These are phyloP conservation scores for Iberis amara DNA, from an alignment of 441 rosid genomes.

Conservation along the genomic window DNA sequence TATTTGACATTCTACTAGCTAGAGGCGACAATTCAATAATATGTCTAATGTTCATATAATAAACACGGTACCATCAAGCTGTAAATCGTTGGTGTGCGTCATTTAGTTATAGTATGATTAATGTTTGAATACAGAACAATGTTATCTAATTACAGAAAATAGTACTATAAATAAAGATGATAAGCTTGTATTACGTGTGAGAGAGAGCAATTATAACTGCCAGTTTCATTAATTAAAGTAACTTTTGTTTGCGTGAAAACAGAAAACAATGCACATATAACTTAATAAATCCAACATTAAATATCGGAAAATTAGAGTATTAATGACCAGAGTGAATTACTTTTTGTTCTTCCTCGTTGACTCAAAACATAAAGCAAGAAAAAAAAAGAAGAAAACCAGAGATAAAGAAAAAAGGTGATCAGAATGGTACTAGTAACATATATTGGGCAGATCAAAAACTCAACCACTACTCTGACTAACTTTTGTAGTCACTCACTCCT, in stretches of 20 bases:
- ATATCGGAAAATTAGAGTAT: slow-evolving; percentile 19
- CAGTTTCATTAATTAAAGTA: slow-evolving; percentile 27
- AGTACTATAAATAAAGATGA: background rate
- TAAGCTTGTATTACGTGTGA: slow-evolving; percentile 22
- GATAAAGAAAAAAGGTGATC: slow-evolving; percentile 37
- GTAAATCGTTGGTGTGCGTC: no score
- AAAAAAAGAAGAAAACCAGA: background rate
- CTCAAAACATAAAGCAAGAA: background rate
- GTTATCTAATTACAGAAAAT: background rate
- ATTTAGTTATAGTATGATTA: no score
- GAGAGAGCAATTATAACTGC: slow-evolving; percentile 26
- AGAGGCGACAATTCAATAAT: no score
- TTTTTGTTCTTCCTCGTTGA: slow-evolving; percentile 22
- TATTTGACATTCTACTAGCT: slow-evolving; percentile 4
- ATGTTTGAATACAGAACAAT: no score
- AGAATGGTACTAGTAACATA: slow-evolving; percentile 38
- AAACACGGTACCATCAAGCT: no score
- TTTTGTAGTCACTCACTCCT: slow-evolving; percentile 41
- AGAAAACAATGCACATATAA: slow-evolving; percentile 30
- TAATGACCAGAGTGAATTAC: slow-evolving; percentile 1
- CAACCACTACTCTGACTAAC: slow-evolving; percentile 84
- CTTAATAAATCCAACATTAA: slow-evolving; percentile 13
- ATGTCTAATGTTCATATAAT: no score
- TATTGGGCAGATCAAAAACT: slow-evolving; percentile 74
- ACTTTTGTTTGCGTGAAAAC: slow-evolving; percentile 30